These are phyloP conservation scores for Claviceps spartinae DNA, from an alignment of 2,329 filamentous ascomycete species.

Conservation along the genomic window DNA sequence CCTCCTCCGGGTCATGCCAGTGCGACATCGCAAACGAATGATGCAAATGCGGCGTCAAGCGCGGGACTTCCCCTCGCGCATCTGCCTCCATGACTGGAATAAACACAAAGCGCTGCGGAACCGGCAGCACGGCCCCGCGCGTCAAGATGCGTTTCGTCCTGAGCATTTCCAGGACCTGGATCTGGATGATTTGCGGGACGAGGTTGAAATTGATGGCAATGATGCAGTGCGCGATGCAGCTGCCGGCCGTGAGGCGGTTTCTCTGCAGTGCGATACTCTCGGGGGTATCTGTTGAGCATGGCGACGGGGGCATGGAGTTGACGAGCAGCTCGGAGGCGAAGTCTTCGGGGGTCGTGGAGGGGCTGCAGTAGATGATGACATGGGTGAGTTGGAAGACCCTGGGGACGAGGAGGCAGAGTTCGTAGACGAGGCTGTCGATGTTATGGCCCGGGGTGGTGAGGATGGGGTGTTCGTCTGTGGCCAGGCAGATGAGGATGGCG, in stretches of 20 bases:
- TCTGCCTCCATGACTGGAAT: conserved; percentile 52
- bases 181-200: conserved; percentile 64
- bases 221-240: conserved; percentile 63
- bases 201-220: conserved; percentile 68
- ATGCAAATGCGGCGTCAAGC: conserved; percentile 49
- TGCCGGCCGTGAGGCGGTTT: conserved; percentile 3
- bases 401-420: conserved; percentile 57
- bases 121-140: conserved; percentile 56
- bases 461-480: conserved; percentile 76
- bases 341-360: conserved; percentile 64
- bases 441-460: conserved; percentile 55
- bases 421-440: conserved; percentile 56
- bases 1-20: conserved; percentile 60
- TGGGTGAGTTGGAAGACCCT: conserved; percentile 61
- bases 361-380: conserved; percentile 57
- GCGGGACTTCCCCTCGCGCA: conserved; percentile 27
- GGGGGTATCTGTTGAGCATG: conserved; percentile 6
- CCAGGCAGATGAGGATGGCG: conserved; percentile 67
- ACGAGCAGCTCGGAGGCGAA: conserved; percentile 59
- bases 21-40: conserved; percentile 84
- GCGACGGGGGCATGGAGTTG: conserved; percentile 9
- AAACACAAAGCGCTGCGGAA: conserved; percentile 68
- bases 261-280: not conserved
- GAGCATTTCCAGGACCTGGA: conserved; percentile 67
- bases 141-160: conserved; percentile 67